Evolutionary conservation across 805 yeast genomes (phyloP), one percentile per base, ranked within the genome.

Genomic region (Diddensiella caesifluorescens): DNA sequence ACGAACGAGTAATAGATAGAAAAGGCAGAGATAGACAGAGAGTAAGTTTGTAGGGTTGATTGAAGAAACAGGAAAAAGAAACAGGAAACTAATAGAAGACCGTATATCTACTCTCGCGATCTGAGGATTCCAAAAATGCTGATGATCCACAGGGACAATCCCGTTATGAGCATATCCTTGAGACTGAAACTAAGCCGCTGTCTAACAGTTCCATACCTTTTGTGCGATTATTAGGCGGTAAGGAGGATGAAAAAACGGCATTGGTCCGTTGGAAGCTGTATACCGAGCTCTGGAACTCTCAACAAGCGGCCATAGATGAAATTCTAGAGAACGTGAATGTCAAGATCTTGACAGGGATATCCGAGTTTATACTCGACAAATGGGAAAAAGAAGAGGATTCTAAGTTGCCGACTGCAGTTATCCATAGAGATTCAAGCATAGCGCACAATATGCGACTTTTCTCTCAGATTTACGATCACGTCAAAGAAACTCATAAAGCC

Each of bases 261-360:
- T 42, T 57, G 16, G 50, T 61, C 26, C 53, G 79, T 46, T 69
- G 73, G 68, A 59, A 63, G 25, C 48, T 71, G 29, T 74, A 65
- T 48, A 51, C 61, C 27, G 60, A 61, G 50, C 68, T 60, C 25
- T 69, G 72, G 73, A 31, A 53, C 0, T 49, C 44, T 16, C 71
- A 67, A 42, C 45, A 61, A 41, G 43, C 41, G 3, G 40, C 48
- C 26, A 67, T 68, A 28, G 51, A 59, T 31, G 45, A 28, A 48
- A 67, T 38, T 49, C 59, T 22, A 45, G 55, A n/a, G 51, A 48
- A 46, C 28, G 62, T 38, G 22, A 52, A 35, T 32, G 44, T 16
- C 34, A 48, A 23, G 39, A 45, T 35, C n/a, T 28, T 52, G 16
- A 40, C 48, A 6, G 47, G 48, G 19, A 42, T 55, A 4, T 33